Evolutionary conservation across 1,284 basidiomycete genomes (phyloP).

Genomic region (Ceratobasidium sp.): DNA sequence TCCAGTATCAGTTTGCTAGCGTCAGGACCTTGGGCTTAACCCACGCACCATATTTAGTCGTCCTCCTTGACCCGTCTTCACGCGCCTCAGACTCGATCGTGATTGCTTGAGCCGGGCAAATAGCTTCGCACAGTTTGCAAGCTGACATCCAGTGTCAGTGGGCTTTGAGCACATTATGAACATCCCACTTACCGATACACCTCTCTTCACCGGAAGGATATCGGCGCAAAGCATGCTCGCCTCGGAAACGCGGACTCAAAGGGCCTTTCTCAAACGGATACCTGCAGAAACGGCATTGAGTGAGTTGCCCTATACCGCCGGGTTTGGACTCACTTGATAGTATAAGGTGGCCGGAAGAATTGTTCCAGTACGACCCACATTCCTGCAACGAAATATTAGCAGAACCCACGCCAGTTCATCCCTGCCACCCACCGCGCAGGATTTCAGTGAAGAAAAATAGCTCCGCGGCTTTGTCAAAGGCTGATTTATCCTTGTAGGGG

Average conservation of each 20-base stretch:
- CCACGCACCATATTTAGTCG: slow-evolving; percentile 88
- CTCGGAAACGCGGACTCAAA: slow-evolving; percentile 96
- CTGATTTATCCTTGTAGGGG: slow-evolving; percentile 80
- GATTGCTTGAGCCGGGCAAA: slow-evolving; percentile 99
- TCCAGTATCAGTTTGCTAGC: slow-evolving; percentile 18
- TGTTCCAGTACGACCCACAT: slow-evolving; percentile 99
- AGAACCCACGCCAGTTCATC: neutral
- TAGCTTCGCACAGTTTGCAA: slow-evolving; percentile 99
- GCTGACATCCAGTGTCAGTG: slow-evolving; percentile 62
- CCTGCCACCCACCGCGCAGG: slow-evolving; percentile 75
- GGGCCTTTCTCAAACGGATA: slow-evolving; percentile 99
- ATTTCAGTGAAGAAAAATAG: slow-evolving; percentile 99
- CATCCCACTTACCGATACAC: slow-evolving; percentile 82
- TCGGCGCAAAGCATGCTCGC: slow-evolving; percentile 97
- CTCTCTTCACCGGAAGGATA: slow-evolving; percentile 99
- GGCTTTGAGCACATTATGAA: neutral
- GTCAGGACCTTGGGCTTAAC: slow-evolving; percentile 14
- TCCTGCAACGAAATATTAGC: slow-evolving; percentile 63
- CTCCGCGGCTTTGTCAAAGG: slow-evolving; percentile 95
- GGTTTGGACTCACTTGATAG: slow-evolving; percentile 73
- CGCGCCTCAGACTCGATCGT: slow-evolving; percentile 99
- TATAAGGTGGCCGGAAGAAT: slow-evolving; percentile 97
- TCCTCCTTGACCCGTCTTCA: slow-evolving; percentile 94
- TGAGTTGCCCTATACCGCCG: neutral
- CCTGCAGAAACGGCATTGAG: slow-evolving; percentile 56